phyloP scores from a whole-genome alignment of 129 eudicot species.

The Helianthus annuus region DNA sequence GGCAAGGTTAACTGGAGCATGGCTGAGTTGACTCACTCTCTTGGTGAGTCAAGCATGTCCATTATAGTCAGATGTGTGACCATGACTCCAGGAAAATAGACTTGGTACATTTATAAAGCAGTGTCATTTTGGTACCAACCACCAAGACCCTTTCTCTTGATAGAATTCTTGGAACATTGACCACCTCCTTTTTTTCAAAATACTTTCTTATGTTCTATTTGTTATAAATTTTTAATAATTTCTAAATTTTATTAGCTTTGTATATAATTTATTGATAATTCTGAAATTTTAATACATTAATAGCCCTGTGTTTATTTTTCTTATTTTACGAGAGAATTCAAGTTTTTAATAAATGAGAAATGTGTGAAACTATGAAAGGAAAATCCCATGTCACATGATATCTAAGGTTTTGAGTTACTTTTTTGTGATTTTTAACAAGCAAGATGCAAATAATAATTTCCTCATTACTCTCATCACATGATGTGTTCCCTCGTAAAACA shows the following conservation, averaged over 20 bases:
- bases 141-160: slow-evolving; percentile 2
- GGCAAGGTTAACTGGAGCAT: slow-evolving; percentile 4
- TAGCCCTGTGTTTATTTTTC: not conserved
- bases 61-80: not conserved
- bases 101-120: not conserved
- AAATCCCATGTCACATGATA: slow-evolving; percentile 29
- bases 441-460: slow-evolving; percentile 19
- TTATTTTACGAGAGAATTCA: not conserved
- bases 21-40: slow-evolving; percentile 4
- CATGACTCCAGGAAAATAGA: not conserved
- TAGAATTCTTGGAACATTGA: slow-evolving; percentile 22
- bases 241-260: not conserved
- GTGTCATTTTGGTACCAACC: not conserved
- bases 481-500: not conserved
- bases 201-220: not conserved
- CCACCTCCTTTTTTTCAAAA: slow-evolving; percentile 12
- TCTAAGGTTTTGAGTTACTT: slow-evolving; percentile 23
- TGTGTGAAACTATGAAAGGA: slow-evolving; percentile 5
- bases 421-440: slow-evolving; percentile 23
- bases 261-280: not conserved
- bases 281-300: not conserved
- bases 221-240: not conserved
- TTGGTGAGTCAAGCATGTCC: slow-evolving; percentile 15
- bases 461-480: slow-evolving; percentile 25
- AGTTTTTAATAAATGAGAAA: slow-evolving; percentile 15